Conservation (phyloP, 139 green algal genomes). For the Picochlorum sp. region DNA sequence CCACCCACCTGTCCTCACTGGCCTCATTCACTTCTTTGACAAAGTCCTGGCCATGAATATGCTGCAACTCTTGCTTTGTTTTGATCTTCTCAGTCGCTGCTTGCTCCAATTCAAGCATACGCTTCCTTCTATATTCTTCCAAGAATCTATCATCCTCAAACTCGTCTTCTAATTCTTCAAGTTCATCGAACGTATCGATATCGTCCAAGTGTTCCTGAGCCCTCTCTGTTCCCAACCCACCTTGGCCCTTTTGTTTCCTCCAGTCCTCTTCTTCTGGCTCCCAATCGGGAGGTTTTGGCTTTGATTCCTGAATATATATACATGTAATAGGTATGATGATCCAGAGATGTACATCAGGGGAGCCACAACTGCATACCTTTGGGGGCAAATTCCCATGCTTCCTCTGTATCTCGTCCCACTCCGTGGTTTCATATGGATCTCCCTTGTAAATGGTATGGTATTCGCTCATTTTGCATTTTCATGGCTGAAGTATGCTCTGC, state of each 20-base stretch:
- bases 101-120: slow-evolving; percentile 60
- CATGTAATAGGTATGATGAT: neutral
- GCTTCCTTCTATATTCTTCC: slow-evolving; percentile 54
- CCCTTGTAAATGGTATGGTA: slow-evolving; percentile 68
- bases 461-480: slow-evolving; percentile 40
- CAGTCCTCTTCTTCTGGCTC: slow-evolving; percentile 33
- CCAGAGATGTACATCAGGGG: neutral
- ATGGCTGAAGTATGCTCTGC: neutral
- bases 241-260: neutral
- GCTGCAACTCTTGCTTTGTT: slow-evolving; percentile 45
- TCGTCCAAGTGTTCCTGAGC: too few relatives aligned
- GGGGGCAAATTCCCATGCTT: slow-evolving; percentile 60
- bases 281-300: slow-evolving; percentile 54
- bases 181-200: too few relatives aligned
- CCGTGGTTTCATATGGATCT: slow-evolving; percentile 57
- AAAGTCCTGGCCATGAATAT: slow-evolving; percentile 62
- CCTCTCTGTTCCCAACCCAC: too few relatives aligned
- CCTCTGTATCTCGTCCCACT: slow-evolving; percentile 81
- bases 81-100: neutral
- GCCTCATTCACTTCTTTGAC: slow-evolving; percentile 76
- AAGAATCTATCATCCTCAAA: slow-evolving; percentile 40
- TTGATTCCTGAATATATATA: slow-evolving; percentile 17
- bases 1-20: slow-evolving; percentile 56
- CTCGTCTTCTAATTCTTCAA: slow-evolving; percentile 1
- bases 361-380: slow-evolving; percentile 16